A percentile compares a stretch with the other conserved stretches of the same genome.
phyloP scores from a whole-genome alignment of 2,329 filamentous ascomycete genomes.

The Passalora sequoiae region DNA sequence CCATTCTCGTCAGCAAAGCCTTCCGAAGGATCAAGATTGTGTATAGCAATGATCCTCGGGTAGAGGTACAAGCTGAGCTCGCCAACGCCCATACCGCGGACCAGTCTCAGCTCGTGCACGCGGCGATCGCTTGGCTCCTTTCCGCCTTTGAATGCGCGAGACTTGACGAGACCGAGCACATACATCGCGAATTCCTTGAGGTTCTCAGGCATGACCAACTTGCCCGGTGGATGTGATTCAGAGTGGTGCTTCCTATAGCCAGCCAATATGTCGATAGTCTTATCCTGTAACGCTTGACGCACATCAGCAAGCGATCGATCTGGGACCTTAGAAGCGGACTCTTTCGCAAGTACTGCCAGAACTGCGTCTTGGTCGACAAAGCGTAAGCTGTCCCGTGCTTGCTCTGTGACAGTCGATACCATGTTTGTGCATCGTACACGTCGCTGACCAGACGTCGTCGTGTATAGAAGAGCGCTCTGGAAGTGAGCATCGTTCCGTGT shows the following conservation, averaged over 20 bases:
- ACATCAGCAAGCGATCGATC: constrained; percentile 78
- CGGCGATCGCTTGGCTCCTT: constrained; percentile 85
- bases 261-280: constrained; percentile 85
- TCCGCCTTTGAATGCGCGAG: constrained; percentile 84
- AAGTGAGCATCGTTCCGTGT: constrained; percentile 95
- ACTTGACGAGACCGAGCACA: constrained; percentile 83
- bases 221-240: constrained; percentile 77
- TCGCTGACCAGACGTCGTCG: constrained; percentile 80
- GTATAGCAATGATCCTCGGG: constrained; percentile 84
- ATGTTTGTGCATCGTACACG: constrained; percentile 89
- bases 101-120: constrained; percentile 84
- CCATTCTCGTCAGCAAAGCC: constrained; percentile 92
- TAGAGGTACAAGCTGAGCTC: constrained; percentile 92
- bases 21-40: constrained; percentile 80
- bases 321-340: constrained; percentile 76
- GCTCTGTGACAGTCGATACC: constrained; percentile 86
- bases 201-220: constrained; percentile 91
- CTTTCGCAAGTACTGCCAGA: constrained; percentile 81
- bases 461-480: constrained; percentile 91
- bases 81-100: constrained; percentile 77
- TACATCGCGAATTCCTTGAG: constrained; percentile 98
- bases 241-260: constrained; percentile 91
- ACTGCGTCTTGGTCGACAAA: constrained; percentile 96
- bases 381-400: constrained; percentile 76
- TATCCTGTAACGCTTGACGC: constrained; percentile 75